A percentile compares a stretch with the other conserved stretches of the same genome.
These are phyloP conservation scores for Leishmania turanica DNA, from an alignment of 208 protist genomes.

Conservation along the genomic window DNA sequence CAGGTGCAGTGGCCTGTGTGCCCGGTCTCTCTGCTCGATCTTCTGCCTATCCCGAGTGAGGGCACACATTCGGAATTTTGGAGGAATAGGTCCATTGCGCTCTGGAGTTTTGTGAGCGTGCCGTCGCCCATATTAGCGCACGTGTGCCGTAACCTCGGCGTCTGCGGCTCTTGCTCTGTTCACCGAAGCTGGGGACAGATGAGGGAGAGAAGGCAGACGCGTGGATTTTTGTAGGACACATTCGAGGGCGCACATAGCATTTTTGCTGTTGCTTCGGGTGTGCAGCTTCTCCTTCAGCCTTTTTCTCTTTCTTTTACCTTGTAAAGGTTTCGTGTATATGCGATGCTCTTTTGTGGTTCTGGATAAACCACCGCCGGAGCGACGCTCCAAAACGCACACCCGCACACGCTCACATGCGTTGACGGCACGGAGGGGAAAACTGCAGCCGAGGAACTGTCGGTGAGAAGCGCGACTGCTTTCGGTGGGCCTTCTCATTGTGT, in stretches of 20 bases:
- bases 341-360: neutral
- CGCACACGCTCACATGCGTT: too few species aligned
- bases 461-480: too few species aligned
- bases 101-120: neutral
- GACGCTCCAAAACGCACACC: neutral
- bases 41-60: neutral
- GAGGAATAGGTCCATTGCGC: neutral
- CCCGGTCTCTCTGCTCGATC: too few species aligned
- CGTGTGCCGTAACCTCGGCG: neutral
- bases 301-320: neutral
- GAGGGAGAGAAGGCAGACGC: neutral
- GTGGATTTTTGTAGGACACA: too few species aligned
- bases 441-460: too few species aligned
- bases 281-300: neutral
- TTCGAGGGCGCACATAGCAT: too few species aligned
- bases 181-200: neutral
- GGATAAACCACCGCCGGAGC: neutral
- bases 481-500: neutral
- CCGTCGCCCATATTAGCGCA: neutral
- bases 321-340: neutral
- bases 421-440: too few species aligned
- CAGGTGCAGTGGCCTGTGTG: too few species aligned
- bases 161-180: neutral
- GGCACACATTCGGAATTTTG: neutral
- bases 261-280: too few species aligned